Evolutionary conservation across 768 basidiomycete species (phyloP), one percentile per base, ranked within the genome.

Genomic region (Roridomyces roridus): DNA sequence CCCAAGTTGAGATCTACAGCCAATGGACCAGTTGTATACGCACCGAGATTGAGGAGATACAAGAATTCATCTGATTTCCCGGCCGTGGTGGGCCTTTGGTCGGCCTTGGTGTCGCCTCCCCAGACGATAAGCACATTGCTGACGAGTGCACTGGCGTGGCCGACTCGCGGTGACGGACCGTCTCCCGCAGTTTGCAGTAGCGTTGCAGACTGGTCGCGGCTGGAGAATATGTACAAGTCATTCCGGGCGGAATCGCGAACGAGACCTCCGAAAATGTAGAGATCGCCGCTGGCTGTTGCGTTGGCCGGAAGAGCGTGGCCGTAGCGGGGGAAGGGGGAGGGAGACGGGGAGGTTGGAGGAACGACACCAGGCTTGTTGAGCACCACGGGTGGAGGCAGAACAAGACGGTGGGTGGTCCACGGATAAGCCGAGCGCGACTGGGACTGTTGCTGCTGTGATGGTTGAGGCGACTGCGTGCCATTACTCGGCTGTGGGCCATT

Each of bases 221-320:
- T 85, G 35, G 88, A 88, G 68, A 98, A 88, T n/a, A 92, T 77
- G 72, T 96, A 98, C 25, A 99, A 80, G 75, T 99, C 97, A 73
- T 97, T 97, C 47, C 88, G 84, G 29, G 95, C 89, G 9, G 84
- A 75, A 69, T 98, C 96, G 35, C 90, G 85, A 15, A 98, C 95
- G 57, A 99, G 89, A 60, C 97, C 97, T 59, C 97, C 97, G 63
- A 99, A 99, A 59, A 99, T 82, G 74, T 94, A 96, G 60, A 99
- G 86, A 65, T 98, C 95, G 8, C 97, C 97, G 6, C 79, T 81
- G n/a, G 83, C 69, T 21, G 88, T 89, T 2, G 92, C 84, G 8
- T 81, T 83, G 6, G 90, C 83, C 9, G 95, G 95, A 6, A 98
- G 84, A 12, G 96, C 89, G 68, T 97, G 93, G 23, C 96, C 97